A percentile compares a stretch with the other conserved stretches of the same genome.
These are phyloP conservation scores for Eimeria acervulina DNA, from an alignment of 169 alveolate species.

Conservation along the genomic window DNA sequence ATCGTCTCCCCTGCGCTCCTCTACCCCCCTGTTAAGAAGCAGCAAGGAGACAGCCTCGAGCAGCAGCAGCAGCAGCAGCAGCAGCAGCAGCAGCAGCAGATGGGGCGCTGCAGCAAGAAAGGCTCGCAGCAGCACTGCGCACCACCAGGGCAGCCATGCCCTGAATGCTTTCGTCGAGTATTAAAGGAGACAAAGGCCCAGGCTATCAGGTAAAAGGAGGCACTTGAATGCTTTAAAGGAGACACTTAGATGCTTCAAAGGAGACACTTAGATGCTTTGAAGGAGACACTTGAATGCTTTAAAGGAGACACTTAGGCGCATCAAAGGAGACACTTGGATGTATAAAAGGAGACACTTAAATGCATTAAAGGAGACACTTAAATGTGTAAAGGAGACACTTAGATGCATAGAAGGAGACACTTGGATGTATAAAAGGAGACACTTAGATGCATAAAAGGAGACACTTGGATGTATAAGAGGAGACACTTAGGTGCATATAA, in stretches of 20 bases:
- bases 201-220: constrained; percentile 44
- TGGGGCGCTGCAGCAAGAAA: too few relatives aligned
- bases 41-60: neutral
- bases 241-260: too few relatives aligned
- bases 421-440: too few relatives aligned
- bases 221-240: neutral
- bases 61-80: constrained; percentile 47
- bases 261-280: too few relatives aligned
- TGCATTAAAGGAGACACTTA: neutral
- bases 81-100: too few relatives aligned
- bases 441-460: too few relatives aligned
- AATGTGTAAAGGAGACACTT: too few relatives aligned
- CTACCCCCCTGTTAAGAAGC: neutral
- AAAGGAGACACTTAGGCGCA: too few relatives aligned
- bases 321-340: neutral
- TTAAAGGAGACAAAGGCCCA: constrained; percentile 48
- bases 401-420: too few relatives aligned
- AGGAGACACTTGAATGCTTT: too few relatives aligned
- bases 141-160: neutral
- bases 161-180: neutral
- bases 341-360: neutral
- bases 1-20: neutral
- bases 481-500: too few relatives aligned
- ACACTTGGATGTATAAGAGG: too few relatives aligned
- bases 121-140: neutral